Evolutionary conservation across 1,284 basidiomycete genomes (phyloP), one percentile per base, ranked within the genome.

Genomic region (Calocybe gambosa): DNA sequence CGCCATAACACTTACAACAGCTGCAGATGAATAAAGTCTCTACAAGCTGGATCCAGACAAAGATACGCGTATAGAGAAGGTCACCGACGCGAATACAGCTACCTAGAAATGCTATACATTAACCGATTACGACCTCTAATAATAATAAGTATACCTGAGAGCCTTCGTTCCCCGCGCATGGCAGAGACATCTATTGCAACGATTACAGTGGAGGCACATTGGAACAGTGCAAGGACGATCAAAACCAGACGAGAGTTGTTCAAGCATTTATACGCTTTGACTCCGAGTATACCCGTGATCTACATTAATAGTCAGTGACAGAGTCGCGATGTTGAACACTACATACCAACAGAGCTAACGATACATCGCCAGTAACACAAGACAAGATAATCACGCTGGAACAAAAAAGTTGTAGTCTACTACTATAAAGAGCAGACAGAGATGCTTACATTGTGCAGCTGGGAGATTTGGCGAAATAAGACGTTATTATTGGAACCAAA

Each of bases 201-300:
- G 2, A 76, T 54, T 5, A 62, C 62, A 5, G 68, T 59, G 8
- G 73, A 73, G 13, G 66, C 66, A 15, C 62, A 54, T 46, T 74
- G 73, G 25, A 80, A 64, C 9, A 70, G 38, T 5, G 58, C 55
- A 38, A 82, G 54, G 6, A 69, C 53, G 8, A 65, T 54, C 15
- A 76, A 64, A 33, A 84, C 73, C 47, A 77, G 53, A 20, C 69
- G 68, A n/a, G 76, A 74, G 50, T 77, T 74, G 55, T 77, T 72
- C 49, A 83, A 63, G 55, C 80, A 83, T 52, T 74, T 75, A 55
- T 83, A 85, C 4, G 78, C 80, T 58, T 85, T 85, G 53, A 78
- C 64, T 5, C 82, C 82, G 35, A 82, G 64, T 34, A 84, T 77
- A 25, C 80, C 80, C 0, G 78, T 74, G 39, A 83, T 71, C 81